Base-by-base conservation (phyloP, 352 stramenopile species). In the Phytophthora cryptogea region DNA sequence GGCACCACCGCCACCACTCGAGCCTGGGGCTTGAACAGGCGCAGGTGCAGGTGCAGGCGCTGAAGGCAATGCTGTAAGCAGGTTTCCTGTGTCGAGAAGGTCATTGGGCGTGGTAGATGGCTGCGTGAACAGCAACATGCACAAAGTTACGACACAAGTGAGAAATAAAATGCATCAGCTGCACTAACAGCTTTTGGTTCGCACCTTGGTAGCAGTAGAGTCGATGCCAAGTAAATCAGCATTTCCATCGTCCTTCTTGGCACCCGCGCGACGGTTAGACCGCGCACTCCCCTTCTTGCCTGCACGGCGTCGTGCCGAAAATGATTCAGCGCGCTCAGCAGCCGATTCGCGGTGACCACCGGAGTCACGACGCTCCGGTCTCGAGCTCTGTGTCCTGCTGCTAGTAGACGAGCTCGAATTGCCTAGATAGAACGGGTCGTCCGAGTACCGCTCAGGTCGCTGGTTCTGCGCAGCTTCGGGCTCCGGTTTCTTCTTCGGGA, bases 351-450 rank as follows among this genome's bases (percentile, higher is more conserved):
- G 63, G 23, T 62, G 57, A 30, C 58, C 37, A 56, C 27, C 50
- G 10, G 63, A 72, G 54, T 63, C 64, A 13, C 50, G 68, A 8
- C 52, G 63, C 46, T 89, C 75, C 20, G 66, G 55, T 31, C 52
- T 73, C 3, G 74, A 73, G 41, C 59, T 88, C 53, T 85, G 68
- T 27, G 76, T 86, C 9, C 70, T 72, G 32, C 70, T 79, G 7
- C 44, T 65, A 49, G 59, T 63, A 37, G 63, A 68, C 16, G 66
- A 70, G 33, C 60, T 78, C 4, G 64, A 72, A 14, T 64, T 83
- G n/a, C 78, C 78, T 33, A 93, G 45, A 56, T 88, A 79, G 52
- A 91, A 93, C 9, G 78, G 86, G 36, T 91, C 80, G 43, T 95
- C 86, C 43, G 80, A 87, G 64, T 94, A 92, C 40, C 81, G 81